phyloP scores from a whole-genome alignment of 495 filamentous ascomycete genomes.

The Talaromyces borbonicus region DNA sequence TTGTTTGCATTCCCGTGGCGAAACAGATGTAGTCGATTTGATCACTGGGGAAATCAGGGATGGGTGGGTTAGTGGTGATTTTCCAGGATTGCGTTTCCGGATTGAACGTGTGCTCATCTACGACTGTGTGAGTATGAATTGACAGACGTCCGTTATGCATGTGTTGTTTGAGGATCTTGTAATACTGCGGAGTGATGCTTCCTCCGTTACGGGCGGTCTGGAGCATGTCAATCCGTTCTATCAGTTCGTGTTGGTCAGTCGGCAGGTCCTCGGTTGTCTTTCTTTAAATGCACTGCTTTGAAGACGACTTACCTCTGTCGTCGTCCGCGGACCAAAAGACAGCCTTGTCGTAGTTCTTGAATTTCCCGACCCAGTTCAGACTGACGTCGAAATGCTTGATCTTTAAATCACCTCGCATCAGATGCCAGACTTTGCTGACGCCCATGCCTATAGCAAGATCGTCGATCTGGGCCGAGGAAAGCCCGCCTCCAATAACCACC shows the following conservation, averaged over 20 bases:
- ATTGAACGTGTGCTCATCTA: slow-evolving; percentile 27
- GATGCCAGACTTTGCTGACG: slow-evolving; percentile 44
- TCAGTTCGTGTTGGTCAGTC: slow-evolving; percentile 2
- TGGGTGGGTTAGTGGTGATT: slow-evolving; percentile 37
- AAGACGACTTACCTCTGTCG: slow-evolving; percentile 30
- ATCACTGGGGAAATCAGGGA: slow-evolving; percentile 35
- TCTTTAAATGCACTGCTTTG: too few relatives aligned
- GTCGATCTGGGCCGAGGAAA: slow-evolving; percentile 51
- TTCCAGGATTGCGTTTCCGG: slow-evolving; percentile 36
- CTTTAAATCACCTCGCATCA: slow-evolving; percentile 48
- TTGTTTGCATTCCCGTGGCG: slow-evolving; percentile 46
- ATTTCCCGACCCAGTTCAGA: slow-evolving; percentile 57
- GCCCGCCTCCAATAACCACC: slow-evolving; percentile 50
- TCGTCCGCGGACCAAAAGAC: slow-evolving; percentile 52
- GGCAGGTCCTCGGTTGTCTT: too few relatives aligned
- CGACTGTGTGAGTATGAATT: slow-evolving; percentile 40
- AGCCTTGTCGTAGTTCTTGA: slow-evolving; percentile 52
- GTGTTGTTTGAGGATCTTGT: slow-evolving; percentile 43
- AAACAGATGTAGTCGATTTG: slow-evolving; percentile 55
- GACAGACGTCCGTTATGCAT: slow-evolving; percentile 31
- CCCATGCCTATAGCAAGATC: slow-evolving; percentile 45
- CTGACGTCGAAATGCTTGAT: slow-evolving; percentile 57
- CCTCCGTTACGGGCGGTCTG: slow-evolving; percentile 49
- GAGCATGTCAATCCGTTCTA: slow-evolving; percentile 48
- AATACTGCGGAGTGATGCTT: slow-evolving; percentile 49